Evolutionary conservation across 139 green algal genomes (phyloP).

Genomic region (Micromonas pusilla): DNA sequence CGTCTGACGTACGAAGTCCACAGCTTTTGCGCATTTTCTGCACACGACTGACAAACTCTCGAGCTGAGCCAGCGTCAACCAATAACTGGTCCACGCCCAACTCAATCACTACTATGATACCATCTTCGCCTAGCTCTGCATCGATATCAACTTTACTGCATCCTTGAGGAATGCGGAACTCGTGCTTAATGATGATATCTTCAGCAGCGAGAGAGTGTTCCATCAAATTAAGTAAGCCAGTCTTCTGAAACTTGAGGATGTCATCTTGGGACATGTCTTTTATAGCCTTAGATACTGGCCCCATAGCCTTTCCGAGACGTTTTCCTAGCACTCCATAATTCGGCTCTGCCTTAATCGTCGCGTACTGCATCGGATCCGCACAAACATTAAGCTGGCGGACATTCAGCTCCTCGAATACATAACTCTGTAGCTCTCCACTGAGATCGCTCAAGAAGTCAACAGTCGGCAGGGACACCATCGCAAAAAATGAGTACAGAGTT

Average conservation of each 20-base stretch:
- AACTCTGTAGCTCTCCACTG: constrained; percentile 56
- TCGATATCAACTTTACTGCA: constrained; percentile 59
- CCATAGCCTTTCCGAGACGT: constrained; percentile 76
- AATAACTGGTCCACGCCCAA: constrained; percentile 59
- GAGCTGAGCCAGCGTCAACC: constrained; percentile 59
- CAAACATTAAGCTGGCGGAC: constrained; percentile 63
- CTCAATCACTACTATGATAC: constrained; percentile 90
- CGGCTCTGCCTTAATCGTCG: constrained; percentile 64
- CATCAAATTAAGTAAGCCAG: constrained; percentile 52
- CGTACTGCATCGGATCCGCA: constrained; percentile 66
- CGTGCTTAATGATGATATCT: constrained; percentile 73
- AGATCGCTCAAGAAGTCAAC: constrained; percentile 81
- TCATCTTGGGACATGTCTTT: constrained; percentile 50
- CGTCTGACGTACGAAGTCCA: constrained; percentile 41
- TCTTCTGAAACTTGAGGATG: constrained; percentile 59
- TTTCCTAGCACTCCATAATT: constrained; percentile 80
- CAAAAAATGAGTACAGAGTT: not conserved
- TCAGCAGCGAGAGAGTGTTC: constrained; percentile 53
- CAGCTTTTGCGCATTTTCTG: constrained; percentile 91
- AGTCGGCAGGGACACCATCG: not conserved
- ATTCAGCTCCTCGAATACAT: constrained; percentile 90
- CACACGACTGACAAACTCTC: constrained; percentile 88
- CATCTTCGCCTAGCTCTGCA: constrained; percentile 65
- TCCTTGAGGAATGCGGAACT: constrained; percentile 67
- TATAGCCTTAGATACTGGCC: constrained; percentile 54